These are phyloP conservation scores for Schwanniomyces etchellsii DNA, from an alignment of 1,139 yeast genomes.

Conservation along the genomic window DNA sequence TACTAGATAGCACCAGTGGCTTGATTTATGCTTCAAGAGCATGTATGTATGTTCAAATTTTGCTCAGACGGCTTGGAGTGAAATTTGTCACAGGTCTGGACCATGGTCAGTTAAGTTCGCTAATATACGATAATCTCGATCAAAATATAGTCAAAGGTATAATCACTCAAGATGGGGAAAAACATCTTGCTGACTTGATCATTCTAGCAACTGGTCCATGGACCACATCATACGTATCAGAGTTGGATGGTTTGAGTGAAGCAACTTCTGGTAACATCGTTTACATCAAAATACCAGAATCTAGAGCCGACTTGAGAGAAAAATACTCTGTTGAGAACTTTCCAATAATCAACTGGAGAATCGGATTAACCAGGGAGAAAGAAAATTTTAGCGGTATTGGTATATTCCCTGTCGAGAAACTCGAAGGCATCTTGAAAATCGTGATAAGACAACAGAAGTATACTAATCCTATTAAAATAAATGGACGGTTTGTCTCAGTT, in stretches of 20 bases:
- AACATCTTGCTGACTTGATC: conserved; percentile 23
- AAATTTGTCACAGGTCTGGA: conserved; percentile 15
- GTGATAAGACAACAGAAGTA: conserved; percentile 7
- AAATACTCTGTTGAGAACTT: conserved; percentile 19
- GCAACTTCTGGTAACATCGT: conserved; percentile 29
- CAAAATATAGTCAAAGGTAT: conserved; percentile 18
- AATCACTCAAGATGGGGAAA: conserved; percentile 19
- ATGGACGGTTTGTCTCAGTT: conserved; percentile 6
- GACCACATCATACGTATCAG: conserved; percentile 30
- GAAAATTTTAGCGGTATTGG: neutral
- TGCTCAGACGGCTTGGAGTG: conserved; percentile 17
- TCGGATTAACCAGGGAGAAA: conserved; percentile 36
- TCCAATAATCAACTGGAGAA: conserved; percentile 32
- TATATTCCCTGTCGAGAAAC: conserved; percentile 15
- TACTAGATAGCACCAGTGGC: conserved; percentile 29
- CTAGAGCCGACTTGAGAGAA: conserved; percentile 17
- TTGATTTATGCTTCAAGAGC: conserved; percentile 28
- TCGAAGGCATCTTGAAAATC: conserved; percentile 8
- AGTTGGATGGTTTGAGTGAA: conserved; percentile 24
- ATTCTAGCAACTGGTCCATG: conserved; percentile 37
- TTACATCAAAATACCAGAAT: conserved; percentile 16
- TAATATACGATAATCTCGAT: conserved; percentile 7
- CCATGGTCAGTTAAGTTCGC: conserved; percentile 11
- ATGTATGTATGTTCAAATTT: conserved; percentile 16
- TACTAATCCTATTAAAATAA: conserved; percentile 7